These are phyloP conservation scores for Rosa chinensis DNA, from an alignment of 306 rosid species.

Conservation along the genomic window DNA sequence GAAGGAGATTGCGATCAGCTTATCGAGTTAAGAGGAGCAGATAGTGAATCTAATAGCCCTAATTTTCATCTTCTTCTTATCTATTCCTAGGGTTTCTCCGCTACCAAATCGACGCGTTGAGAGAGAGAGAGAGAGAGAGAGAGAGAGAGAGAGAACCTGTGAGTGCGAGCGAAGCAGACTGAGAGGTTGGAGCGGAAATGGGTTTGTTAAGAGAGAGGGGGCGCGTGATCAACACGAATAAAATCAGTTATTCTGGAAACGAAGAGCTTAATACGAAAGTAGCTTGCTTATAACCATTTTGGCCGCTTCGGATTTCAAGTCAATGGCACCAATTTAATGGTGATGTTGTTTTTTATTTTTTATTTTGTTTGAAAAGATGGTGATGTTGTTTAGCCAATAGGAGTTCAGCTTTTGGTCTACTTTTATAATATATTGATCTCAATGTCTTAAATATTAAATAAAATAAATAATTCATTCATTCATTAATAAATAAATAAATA, in stretches of 20 bases:
- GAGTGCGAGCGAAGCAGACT: not conserved
- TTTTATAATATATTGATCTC: not conserved
- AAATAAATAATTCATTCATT: too few species aligned
- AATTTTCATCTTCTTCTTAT: not conserved
- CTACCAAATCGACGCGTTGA: not conserved
- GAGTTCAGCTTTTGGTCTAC: not conserved
- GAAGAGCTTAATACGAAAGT: too few species aligned
- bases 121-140: not conserved
- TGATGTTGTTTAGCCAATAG: not conserved
- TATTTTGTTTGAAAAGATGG: too few species aligned
- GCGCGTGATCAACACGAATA: constrained; percentile 8
- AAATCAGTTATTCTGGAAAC: not conserved
- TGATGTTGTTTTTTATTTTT: not conserved
- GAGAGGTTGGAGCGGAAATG: constrained; percentile 4
- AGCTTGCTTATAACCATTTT: not conserved
- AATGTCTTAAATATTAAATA: too few species aligned
- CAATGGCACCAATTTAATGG: not conserved
- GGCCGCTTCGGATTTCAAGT: not conserved
- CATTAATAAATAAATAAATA: too few species aligned
- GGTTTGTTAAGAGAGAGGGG: not conserved
- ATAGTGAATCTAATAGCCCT: constrained; percentile 4
- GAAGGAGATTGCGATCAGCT: constrained; percentile 9
- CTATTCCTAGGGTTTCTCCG: constrained; percentile 10
- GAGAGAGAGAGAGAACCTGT: not conserved
- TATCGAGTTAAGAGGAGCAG: not conserved